A percentile compares a stretch with the other conserved stretches of the same genome.
Conservation (phyloP, 805 yeast genomes). For the Sugiyamaella lignohabitans region DNA sequence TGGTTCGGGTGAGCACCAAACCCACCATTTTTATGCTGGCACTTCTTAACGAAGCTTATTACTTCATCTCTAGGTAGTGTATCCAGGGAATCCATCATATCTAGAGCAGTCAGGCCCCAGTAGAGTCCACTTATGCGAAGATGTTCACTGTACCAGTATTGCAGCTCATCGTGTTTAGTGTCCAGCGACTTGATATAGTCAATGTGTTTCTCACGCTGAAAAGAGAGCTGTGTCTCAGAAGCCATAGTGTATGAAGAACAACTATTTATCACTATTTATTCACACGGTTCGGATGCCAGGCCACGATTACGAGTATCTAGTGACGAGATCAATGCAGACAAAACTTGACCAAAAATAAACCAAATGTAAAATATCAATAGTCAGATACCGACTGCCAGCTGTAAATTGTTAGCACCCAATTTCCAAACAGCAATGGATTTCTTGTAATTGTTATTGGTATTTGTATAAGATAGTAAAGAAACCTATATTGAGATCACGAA, state of each 20-base stretch:
- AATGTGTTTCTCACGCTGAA: constrained; percentile 48
- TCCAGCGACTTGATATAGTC: constrained; percentile 51
- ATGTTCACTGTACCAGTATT: constrained; percentile 88
- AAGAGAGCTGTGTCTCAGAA: constrained; percentile 9
- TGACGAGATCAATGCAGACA: too few species aligned
- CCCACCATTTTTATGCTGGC: constrained; percentile 54
- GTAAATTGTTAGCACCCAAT: too few species aligned
- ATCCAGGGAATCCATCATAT: constrained; percentile 48
- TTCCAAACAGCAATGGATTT: too few species aligned
- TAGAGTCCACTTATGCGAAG: constrained; percentile 84
- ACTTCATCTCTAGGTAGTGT: constrained; percentile 59
- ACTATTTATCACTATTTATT: too few species aligned
- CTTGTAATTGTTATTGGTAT: too few species aligned
- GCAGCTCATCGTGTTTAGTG: constrained; percentile 49
- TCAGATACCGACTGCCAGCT: too few species aligned
- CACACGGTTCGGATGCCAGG: too few species aligned
- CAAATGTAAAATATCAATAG: too few species aligned
- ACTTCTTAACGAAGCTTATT: constrained; percentile 58
- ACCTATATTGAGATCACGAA: too few species aligned
- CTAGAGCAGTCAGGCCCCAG: constrained; percentile 86
- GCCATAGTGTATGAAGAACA: background rate
- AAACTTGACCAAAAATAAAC: too few species aligned
- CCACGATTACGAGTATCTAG: too few species aligned
- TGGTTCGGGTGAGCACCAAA: constrained; percentile 87
- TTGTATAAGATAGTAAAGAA: too few species aligned